Percentiles rank a stretch among this genome's conserved stretches.
These are phyloP conservation scores for Termitomyces sp. DNA, from an alignment of 768 basidiomycete genomes.

Conservation along the genomic window DNA sequence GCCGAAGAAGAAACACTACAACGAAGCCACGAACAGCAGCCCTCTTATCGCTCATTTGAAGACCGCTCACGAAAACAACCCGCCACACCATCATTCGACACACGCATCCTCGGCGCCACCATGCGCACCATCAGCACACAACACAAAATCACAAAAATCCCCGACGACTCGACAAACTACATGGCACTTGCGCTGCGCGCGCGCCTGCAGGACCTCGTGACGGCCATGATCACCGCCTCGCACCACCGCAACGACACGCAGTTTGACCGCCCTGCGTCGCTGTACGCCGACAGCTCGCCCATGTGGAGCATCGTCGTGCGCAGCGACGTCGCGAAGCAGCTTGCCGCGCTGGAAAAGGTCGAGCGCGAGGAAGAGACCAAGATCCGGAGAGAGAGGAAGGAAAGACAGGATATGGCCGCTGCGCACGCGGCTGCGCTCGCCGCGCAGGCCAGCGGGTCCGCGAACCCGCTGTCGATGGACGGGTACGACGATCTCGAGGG, in stretches of 20 bases:
- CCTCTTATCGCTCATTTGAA: conserved; percentile 61
- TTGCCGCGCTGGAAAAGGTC: conserved; percentile 66
- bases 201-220: conserved; percentile 66
- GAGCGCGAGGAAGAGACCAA: conserved; percentile 83
- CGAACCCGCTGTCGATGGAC: conserved; percentile 17
- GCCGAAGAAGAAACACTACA: conserved; percentile 85
- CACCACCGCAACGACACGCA: conserved; percentile 67
- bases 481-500: conserved; percentile 43
- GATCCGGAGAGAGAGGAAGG: conserved; percentile 71
- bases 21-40: conserved; percentile 56
- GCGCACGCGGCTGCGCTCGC: conserved; percentile 63
- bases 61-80: conserved; percentile 81
- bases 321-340: conserved; percentile 76
- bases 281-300: conserved; percentile 62
- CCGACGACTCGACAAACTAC: conserved; percentile 73
- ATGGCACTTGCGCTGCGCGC: conserved; percentile 74
- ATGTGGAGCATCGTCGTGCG: conserved; percentile 82
- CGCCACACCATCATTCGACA: conserved; percentile 62
- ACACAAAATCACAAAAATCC: conserved; percentile 62
- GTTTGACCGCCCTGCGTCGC: conserved; percentile 60
- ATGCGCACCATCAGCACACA: conserved; percentile 64
- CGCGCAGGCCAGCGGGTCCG: conserved; percentile 45
- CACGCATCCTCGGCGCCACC: conserved; percentile 54
- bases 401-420: conserved; percentile 66
- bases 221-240: conserved; percentile 62